These are phyloP conservation scores for Huntiella abstrusa DNA, from an alignment of 2,329 filamentous ascomycete genomes.

Conservation along the genomic window DNA sequence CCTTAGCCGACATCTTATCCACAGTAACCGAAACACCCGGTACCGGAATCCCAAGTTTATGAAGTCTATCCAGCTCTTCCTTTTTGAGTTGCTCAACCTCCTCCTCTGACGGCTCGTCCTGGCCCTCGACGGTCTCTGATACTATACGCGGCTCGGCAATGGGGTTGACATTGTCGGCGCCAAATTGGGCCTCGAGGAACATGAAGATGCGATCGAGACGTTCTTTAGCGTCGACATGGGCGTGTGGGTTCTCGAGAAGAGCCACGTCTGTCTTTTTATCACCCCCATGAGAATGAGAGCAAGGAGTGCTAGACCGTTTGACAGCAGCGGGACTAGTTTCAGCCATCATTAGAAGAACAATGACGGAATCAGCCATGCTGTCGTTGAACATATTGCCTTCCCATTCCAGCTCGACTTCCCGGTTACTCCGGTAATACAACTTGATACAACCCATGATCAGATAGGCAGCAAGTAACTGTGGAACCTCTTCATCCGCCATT, in stretches of 20 bases:
- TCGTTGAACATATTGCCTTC: slow-evolving; percentile 97
- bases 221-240: slow-evolving; percentile 51
- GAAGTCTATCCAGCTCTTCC: slow-evolving; percentile 57
- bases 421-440: slow-evolving; percentile 56
- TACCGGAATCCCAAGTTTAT: slow-evolving; percentile 72
- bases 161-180: slow-evolving; percentile 59
- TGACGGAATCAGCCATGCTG: slow-evolving; percentile 89
- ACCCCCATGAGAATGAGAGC: slow-evolving; percentile 24
- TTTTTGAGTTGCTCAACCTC: slow-evolving; percentile 38
- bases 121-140: slow-evolving; percentile 16
- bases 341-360: slow-evolving; percentile 78
- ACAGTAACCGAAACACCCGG: slow-evolving; percentile 75
- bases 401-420: slow-evolving; percentile 85
- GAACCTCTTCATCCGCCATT: slow-evolving; percentile 46
- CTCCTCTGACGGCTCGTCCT: slow-evolving; percentile 18
- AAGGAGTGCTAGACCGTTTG: slow-evolving; percentile 37
- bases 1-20: slow-evolving; percentile 68
- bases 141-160: slow-evolving; percentile 44
- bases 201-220: slow-evolving; percentile 73
- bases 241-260: slow-evolving; percentile 47
- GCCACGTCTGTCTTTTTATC: slow-evolving; percentile 14
- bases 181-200: slow-evolving; percentile 95
- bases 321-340: slow-evolving; percentile 91
- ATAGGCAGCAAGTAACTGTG: slow-evolving; percentile 35
- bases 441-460: slow-evolving; percentile 80